Percentiles rank a stretch among this genome's conserved stretches.
Evolutionary conservation across 768 basidiomycete genomes (phyloP).

Genomic region (Tulasnella sp.): DNA sequence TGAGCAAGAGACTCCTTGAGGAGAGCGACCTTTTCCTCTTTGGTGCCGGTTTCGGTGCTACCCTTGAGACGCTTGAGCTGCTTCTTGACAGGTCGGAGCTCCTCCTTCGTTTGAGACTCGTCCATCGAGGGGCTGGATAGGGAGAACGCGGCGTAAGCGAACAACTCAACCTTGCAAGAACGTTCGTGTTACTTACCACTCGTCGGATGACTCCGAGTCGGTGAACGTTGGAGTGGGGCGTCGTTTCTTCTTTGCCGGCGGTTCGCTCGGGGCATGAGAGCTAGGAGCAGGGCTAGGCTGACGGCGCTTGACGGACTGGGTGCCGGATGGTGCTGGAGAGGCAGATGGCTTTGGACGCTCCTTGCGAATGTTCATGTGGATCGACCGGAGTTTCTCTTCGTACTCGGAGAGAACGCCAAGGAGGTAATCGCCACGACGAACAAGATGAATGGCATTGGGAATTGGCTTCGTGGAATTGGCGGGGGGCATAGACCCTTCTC

Average conservation of each 20-base stretch:
- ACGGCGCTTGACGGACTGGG: conserved; percentile 56
- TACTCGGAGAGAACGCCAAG: conserved; percentile 75
- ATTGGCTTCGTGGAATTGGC: conserved; percentile 50
- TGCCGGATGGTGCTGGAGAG: conserved; percentile 21
- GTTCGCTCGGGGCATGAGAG: conserved; percentile 19
- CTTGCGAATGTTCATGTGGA: conserved; percentile 70
- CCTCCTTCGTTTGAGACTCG: conserved; percentile 85
- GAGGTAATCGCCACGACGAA: conserved; percentile 92
- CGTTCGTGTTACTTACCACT: conserved; percentile 53
- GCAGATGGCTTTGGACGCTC: conserved; percentile 50
- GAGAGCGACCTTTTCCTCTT: conserved; percentile 93
- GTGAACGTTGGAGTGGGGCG: conserved; percentile 96
- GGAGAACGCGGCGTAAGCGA: conserved; percentile 10
- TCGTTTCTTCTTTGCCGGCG: conserved; percentile 63
- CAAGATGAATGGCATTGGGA: conserved; percentile 96
- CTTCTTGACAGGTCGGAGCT: conserved; percentile 92
- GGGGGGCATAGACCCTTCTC: background rate
- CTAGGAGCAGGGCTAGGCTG: conserved; percentile 51
- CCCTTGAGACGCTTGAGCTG: conserved; percentile 96
- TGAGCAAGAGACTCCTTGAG: conserved; percentile 91
- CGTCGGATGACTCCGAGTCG: conserved; percentile 83
- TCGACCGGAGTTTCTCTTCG: conserved; percentile 84
- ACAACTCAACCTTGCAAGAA: background rate
- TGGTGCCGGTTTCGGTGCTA: conserved; percentile 84
- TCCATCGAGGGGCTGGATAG: conserved; percentile 83